Evolutionary conservation across 345 rosid species (phyloP), one percentile per base, ranked within the genome.

Genomic region (Aquilaria sinensis): DNA sequence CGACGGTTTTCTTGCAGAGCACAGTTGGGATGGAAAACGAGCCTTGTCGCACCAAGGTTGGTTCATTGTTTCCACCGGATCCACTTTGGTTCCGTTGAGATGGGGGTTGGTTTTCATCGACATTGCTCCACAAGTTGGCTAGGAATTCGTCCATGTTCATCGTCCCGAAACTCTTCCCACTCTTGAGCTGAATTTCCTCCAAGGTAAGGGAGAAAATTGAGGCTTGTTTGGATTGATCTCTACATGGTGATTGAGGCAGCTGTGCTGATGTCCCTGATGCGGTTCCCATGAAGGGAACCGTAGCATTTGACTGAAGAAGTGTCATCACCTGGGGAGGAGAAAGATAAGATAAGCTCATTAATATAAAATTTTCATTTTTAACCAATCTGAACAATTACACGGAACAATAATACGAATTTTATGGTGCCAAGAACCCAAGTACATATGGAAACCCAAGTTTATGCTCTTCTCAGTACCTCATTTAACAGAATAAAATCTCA

Each of bases 101-200:
- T 34, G 66, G 10, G 10, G 50, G 68, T 48, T 68, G 83, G 37
- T 74, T 77, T 0, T 87, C 93, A 2, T 84, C 88, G 0, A 72
- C 86, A 14, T 63, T 80, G 43, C 43, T 37, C 98, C 96, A 92
- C 47, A 92, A 53, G 67, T 77, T 89, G 11, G 90, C 78, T 1
- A 92, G 76, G 67, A 92, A 89, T 67, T 89, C 96, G 62, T 92
- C 96, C 96, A 92, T 89, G 81, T 82, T 89, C 98, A 92, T 92
- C 10, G 90, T 83, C 3, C 96, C 98, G 1, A 92, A 65, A 69
- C 71, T 74, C 80, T 75, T 89, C 12, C 98, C 96, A 9, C 96
- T 87, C 76, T 89, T 84, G 61, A 67, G 73, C 60, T 89, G 91
- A 51, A 92, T 87, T 62, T 92, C 96, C 6, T 84, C 88, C 37